These are phyloP conservation scores for Lachnellula cervina DNA, from an alignment of 2,329 filamentous ascomycete genomes.

Conservation along the genomic window DNA sequence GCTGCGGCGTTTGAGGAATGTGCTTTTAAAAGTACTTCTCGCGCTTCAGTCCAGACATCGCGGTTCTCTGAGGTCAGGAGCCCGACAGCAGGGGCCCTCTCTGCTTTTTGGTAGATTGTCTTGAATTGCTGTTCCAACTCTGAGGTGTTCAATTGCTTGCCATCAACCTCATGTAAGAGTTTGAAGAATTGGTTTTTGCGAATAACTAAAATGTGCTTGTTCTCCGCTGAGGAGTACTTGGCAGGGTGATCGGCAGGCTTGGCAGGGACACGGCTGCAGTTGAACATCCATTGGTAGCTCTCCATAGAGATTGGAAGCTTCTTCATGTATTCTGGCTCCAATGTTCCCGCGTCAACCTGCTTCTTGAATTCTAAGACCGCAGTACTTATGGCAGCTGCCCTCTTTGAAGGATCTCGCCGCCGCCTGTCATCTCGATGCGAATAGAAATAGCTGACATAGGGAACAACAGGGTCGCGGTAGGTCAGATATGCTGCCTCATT, in stretches of 20 bases:
- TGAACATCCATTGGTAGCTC: conserved; percentile 99
- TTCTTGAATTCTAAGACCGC: conserved; percentile 90
- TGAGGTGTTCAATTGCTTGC: conserved; percentile 78
- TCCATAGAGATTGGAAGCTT: conserved; percentile 97
- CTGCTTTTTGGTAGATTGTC: conserved; percentile 73
- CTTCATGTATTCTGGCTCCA: conserved; percentile 99
- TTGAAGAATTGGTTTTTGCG: conserved; percentile 99
- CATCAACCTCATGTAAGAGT: conserved; percentile 73
- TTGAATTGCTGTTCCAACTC: conserved; percentile 90
- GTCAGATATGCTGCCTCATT: conserved; percentile 88
- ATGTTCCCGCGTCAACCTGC: conserved; percentile 72
- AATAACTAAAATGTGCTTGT: conserved; percentile 85
- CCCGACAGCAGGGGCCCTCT: conserved; percentile 71
- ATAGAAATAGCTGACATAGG: conserved; percentile 99
- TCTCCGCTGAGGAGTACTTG: conserved; percentile 69
- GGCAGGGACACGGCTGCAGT: conserved; percentile 78
- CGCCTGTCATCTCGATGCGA: conserved; percentile 91
- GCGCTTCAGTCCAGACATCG: conserved; percentile 85
- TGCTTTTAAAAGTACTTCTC: conserved; percentile 69
- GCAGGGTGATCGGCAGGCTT: conserved; percentile 76
- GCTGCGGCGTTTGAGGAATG: conserved; percentile 72
- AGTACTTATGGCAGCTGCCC: conserved; percentile 84
- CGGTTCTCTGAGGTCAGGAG: conserved; percentile 87
- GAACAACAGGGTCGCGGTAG: conserved; percentile 93
- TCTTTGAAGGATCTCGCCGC: conserved; percentile 82